These are phyloP conservation scores for Sugiyamaella qingdaonensis DNA, from an alignment of 805 yeast genomes.

Conservation along the genomic window DNA sequence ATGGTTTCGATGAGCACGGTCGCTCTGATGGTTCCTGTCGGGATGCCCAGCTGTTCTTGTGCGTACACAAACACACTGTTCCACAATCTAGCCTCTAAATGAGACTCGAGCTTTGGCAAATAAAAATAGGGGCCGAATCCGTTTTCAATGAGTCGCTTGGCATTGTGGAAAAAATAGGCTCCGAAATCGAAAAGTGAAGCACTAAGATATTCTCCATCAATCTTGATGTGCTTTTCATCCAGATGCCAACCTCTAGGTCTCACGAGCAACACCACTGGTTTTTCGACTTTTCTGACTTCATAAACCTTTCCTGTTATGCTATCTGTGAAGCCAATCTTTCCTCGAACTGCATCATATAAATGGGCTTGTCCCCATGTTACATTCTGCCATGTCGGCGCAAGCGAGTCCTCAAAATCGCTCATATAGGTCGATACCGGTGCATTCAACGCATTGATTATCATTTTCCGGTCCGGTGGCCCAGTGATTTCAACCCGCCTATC, in stretches of 20 bases:
- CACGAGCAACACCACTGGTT: constrained; percentile 42
- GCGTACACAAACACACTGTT: constrained; percentile 60
- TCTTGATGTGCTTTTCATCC: constrained; percentile 55
- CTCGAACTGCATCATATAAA: constrained; percentile 60
- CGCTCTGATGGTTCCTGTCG: constrained; percentile 64
- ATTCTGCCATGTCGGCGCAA: constrained; percentile 66
- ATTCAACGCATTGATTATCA: constrained; percentile 69
- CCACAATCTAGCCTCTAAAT: constrained; percentile 69
- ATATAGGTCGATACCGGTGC: constrained; percentile 64
- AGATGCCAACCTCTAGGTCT: constrained; percentile 69
- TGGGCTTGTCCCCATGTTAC: constrained; percentile 64
- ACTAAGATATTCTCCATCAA: constrained; percentile 61
- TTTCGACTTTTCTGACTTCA: constrained; percentile 43
- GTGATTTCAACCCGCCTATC: constrained; percentile 71
- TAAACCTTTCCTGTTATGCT: constrained; percentile 38
- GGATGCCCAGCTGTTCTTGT: constrained; percentile 54
- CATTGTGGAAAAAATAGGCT: constrained; percentile 62
- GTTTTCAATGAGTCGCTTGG: constrained; percentile 46
- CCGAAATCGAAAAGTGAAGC: constrained; percentile 67
- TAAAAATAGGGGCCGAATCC: constrained; percentile 72
- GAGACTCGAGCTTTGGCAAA: constrained; percentile 70
- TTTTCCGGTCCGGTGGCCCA: constrained; percentile 69
- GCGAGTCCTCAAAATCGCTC: constrained; percentile 71
- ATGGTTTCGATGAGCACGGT: constrained; percentile 67
- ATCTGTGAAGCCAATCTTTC: constrained; percentile 40